These are phyloP conservation scores for Xylaria sp. DNA, from an alignment of 2,329 filamentous ascomycete species.

Conservation along the genomic window DNA sequence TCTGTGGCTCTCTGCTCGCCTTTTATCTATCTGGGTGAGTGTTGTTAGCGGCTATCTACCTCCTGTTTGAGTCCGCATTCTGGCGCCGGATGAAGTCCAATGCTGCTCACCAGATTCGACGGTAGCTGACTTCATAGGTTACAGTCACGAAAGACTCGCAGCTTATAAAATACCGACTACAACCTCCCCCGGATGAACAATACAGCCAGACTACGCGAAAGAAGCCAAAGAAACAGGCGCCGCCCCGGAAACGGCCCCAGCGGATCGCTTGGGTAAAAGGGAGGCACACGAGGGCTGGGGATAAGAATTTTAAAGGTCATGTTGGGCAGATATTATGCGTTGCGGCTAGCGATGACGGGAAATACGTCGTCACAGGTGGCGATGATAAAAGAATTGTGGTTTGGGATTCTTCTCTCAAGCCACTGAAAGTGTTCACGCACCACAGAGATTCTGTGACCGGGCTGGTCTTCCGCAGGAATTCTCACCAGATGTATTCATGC, in stretches of 20 bases:
- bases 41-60: background rate
- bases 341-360: constrained; percentile 88
- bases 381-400: constrained; percentile 86
- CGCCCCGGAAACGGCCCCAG: constrained; percentile 70
- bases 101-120: background rate
- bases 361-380: constrained; percentile 90
- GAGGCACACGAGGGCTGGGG: constrained; percentile 67
- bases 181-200: constrained; percentile 70
- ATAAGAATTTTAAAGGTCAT: constrained; percentile 79
- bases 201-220: constrained; percentile 68
- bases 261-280: constrained; percentile 72
- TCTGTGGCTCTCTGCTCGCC: constrained; percentile 77
- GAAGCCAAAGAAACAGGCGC: constrained; percentile 69
- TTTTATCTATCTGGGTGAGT: constrained; percentile 78
- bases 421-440: constrained; percentile 86
- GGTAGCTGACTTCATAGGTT: constrained; percentile 11
- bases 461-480: constrained; percentile 83
- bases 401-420: constrained; percentile 81
- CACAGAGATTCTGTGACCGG: constrained; percentile 90
- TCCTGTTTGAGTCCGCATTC: background rate
- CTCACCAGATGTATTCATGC: constrained; percentile 91
- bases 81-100: background rate
- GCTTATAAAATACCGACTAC: constrained; percentile 85
- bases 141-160: constrained; percentile 38
- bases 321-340: constrained; percentile 83